Evolutionary conservation across 2,329 filamentous ascomycete genomes (phyloP), one percentile per base, ranked within the genome.

Genomic region (Aspergillus ochraceus): DNA sequence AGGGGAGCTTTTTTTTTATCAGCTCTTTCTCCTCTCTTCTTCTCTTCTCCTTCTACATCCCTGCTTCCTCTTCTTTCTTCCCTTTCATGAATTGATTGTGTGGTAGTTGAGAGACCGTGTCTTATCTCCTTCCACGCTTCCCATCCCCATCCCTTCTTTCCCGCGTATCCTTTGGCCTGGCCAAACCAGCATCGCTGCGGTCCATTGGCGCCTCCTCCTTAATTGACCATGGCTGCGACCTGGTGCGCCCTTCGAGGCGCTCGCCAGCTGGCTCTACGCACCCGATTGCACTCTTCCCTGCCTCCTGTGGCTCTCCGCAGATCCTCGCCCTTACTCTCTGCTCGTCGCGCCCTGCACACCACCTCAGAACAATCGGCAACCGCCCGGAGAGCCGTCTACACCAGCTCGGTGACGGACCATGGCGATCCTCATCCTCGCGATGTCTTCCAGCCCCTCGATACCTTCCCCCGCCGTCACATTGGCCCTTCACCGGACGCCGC

Each of bases 371-470:
- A 68, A 46, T 60, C 68, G 6, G 56, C 69, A 11, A 55, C 65
- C 1, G 52, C 68, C 6, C 71, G 66, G 51, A 72, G 76, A 39
- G 65, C 68, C 36, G 94, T 99, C 20, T 91, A 97, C 76, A 92
- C 90, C 72, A 97, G 90, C 75, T 97, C 94, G 0, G 90, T 93
- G 5, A 95, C 92, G 6, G 92, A 96, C 67, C 94, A 98, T 77
- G 93, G 74, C 26, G 72, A 71, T 22, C 71, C 73, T 17, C 71
- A 75, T 52, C 74, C 74, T 20, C 68, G 69, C 50, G 75, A 80
- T 57, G 64, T 77, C 49, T 79, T 80, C 64, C 77, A 78, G 42
- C 80, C 81, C 51, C 73, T 83, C 49, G 81, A 83, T 71, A 81
- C 86, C 46, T 96, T 97, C 71, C 83, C 90, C 57, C 84, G 89